phyloP scores from a whole-genome alignment of 2,329 filamentous ascomycete genomes.

The Fusarium irregulare region DNA sequence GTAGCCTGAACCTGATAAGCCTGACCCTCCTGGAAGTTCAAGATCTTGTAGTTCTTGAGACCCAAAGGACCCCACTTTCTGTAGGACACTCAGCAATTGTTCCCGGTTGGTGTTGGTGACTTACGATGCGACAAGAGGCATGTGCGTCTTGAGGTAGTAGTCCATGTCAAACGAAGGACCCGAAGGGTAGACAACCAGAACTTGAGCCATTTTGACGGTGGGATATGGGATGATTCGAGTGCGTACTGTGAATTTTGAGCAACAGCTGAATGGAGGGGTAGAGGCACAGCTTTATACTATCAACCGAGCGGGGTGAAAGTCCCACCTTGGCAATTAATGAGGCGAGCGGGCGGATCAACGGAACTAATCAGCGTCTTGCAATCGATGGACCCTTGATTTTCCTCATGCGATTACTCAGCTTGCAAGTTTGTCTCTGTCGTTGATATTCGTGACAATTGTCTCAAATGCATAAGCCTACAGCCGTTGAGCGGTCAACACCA shows the following conservation, averaged over 20 bases:
- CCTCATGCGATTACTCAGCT: slow-evolving; percentile 9
- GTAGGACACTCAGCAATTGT: not conserved
- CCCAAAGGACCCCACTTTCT: slow-evolving; percentile 39
- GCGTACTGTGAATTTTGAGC: not conserved
- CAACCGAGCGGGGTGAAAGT: slow-evolving; percentile 8
- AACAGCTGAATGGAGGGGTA: slow-evolving; percentile 22
- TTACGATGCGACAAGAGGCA: slow-evolving; percentile 43
- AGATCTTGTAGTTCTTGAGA: slow-evolving; percentile 39
- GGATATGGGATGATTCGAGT: not conserved
- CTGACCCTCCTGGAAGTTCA: slow-evolving; percentile 30
- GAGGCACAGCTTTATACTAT: slow-evolving; percentile 7
- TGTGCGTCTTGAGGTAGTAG: slow-evolving; percentile 45
- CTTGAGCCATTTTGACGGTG: slow-evolving; percentile 35
- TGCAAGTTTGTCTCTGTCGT: not conserved
- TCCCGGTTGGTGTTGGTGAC: too few species aligned
- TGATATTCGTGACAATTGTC: not conserved
- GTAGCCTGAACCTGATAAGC: slow-evolving; percentile 43
- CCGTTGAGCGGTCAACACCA: not conserved
- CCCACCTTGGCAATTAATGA: slow-evolving; percentile 12
- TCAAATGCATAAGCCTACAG: not conserved
- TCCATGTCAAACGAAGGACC: slow-evolving; percentile 43
- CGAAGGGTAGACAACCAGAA: slow-evolving; percentile 44
- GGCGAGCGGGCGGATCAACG: slow-evolving; percentile 23
- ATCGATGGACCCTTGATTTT: slow-evolving; percentile 10
- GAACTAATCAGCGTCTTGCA: slow-evolving; percentile 9